Base-by-base conservation (phyloP, 2,329 filamentous ascomycete genomes). In the Hypocrella siamensis region DNA sequence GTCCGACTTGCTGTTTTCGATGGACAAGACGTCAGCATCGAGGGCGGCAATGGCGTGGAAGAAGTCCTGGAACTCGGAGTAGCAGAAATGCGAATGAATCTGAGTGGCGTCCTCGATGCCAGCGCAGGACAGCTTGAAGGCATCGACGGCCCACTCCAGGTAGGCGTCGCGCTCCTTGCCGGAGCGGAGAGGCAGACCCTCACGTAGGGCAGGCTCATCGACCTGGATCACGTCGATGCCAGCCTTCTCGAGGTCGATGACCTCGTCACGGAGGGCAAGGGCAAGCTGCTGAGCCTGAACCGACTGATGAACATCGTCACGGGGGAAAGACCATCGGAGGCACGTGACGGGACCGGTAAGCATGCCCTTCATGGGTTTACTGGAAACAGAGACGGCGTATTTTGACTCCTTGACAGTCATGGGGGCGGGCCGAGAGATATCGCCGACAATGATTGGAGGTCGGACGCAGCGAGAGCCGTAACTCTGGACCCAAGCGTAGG, bases 331-430 rank as follows among this genome's bases (percentile, higher is more conserved):
- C 90, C 90, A 98, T 61, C 90, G 80, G 50, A 98, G 70, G 67
- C 90, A 98, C 53, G 90, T 98, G 67, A 98, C 92, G 48, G 90
- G 90, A 38, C 90, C 90, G 61, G 90, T 98, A 57, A 98, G 77
- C 90, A 98, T 98, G 60, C 90, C 90, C 83, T 98, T 98, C 90
- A 98, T 96, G 63, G 90, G 86, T 76, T 94, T 96, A 70, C 81
- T 88, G 58, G 86, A 88, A 60, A 94, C 75, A 35, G 80, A 86
- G 41, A 85, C 88, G 46, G 90, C 90, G 65, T 93, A 98, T 72
- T 96, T 93, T 63, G 83, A 93, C 75, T 98, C 90, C 80, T 98
- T 98, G 65, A 98, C 90, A 38, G 90, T 94, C 90, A 98, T 98
- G 46, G 90, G 81, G 46, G 77, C 79, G 44, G 90, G 90, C 47